Conservation (phyloP, 2,329 filamentous ascomycete genomes). For the Arthrobotrys conoides region DNA sequence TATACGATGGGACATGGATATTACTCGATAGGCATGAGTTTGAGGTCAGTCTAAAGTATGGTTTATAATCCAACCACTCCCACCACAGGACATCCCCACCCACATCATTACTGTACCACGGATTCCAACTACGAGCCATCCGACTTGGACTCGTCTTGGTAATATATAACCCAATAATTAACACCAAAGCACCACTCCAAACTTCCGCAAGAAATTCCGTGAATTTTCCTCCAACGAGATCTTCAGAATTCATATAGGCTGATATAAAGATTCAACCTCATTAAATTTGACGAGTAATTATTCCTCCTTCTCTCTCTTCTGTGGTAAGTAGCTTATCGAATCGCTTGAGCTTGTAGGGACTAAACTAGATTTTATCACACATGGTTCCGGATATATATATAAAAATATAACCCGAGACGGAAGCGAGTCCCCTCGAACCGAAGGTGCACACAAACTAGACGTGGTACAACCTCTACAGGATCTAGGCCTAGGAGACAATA, state of each 20-base stretch:
- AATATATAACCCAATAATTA: neutral
- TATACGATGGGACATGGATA: no score
- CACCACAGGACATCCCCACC: no score
- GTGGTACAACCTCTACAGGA: no score
- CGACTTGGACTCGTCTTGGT: conserved; percentile 12
- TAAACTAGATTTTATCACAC: neutral
- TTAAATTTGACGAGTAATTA: conserved; percentile 2
- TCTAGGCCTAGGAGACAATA: no score
- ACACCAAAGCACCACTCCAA: neutral
- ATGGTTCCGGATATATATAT: neutral
- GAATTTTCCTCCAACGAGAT: conserved; percentile 26
- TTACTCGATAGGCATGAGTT: no score
- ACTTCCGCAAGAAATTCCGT: no score
- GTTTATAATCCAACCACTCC: no score
- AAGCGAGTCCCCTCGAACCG: conserved; percentile 19
- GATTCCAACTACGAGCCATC: neutral
- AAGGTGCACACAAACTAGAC: neutral
- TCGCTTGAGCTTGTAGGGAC: conserved; percentile 5
- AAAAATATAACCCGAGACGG: conserved; percentile 10
- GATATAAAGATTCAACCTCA: neutral
- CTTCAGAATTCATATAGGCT: neutral
- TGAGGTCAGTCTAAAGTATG: no score
- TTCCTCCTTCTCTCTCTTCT: neutral
- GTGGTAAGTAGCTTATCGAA: neutral
- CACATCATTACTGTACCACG: neutral